These are phyloP conservation scores for Solanum corneliomulleri DNA, from an alignment of 257 asterid genomes.

Conservation along the genomic window DNA sequence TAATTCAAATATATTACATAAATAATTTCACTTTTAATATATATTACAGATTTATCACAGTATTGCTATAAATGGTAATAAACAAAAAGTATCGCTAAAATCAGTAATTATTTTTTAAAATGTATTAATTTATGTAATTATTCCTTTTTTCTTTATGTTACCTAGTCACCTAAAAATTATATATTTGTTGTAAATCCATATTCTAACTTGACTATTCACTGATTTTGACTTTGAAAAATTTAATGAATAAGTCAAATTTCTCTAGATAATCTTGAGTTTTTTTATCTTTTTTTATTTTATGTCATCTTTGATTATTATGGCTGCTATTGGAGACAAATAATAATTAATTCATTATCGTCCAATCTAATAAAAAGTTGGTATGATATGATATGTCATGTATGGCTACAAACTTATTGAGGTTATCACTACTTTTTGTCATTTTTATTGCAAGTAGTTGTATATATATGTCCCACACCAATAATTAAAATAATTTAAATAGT, in stretches of 20 bases:
- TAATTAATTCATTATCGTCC: not conserved
- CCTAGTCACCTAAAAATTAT: too few relatives aligned
- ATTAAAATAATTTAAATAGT: not conserved
- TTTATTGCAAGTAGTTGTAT: not conserved
- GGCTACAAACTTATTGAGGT: not conserved
- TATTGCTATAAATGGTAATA: too few relatives aligned
- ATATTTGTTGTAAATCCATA: not conserved
- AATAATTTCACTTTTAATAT: too few relatives aligned
- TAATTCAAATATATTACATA: too few relatives aligned
- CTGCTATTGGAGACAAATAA: not conserved
- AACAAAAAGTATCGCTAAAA: too few relatives aligned
- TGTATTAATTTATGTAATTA: too few relatives aligned
- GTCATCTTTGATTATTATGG: not conserved
- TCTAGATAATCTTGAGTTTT: not conserved
- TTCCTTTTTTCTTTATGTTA: too few relatives aligned
- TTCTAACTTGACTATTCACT: not conserved
- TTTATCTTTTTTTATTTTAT: not conserved
- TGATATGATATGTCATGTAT: not conserved
- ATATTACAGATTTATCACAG: too few relatives aligned
- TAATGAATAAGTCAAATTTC: not conserved
- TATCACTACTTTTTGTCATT: not conserved
- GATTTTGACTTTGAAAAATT: not conserved
- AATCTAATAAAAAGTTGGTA: not conserved
- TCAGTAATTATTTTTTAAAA: too few relatives aligned
- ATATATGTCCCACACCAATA: not conserved